Evolutionary conservation across 2,329 filamentous ascomycete genomes (phyloP).

Genomic region (Ceratocystis ficicola): DNA sequence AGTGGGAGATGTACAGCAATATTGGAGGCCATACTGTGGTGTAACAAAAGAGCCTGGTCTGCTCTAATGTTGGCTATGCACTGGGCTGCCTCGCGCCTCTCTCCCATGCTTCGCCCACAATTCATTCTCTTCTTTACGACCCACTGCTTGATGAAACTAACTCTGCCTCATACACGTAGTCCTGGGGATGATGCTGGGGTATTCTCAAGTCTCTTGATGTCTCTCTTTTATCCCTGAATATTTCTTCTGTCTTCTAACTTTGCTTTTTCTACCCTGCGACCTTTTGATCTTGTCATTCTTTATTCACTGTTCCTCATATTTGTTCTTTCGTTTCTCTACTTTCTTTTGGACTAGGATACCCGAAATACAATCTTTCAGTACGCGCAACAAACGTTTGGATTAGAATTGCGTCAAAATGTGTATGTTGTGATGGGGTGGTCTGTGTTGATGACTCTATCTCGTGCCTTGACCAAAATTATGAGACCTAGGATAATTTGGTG

Average conservation of each 20-base stretch:
- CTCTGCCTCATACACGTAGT: constrained; percentile 22
- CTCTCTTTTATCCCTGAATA: background rate
- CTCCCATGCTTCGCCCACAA: no score
- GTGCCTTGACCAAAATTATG: background rate
- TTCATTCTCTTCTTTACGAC: background rate
- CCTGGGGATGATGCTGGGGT: constrained; percentile 15
- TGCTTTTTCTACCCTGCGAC: constrained; percentile 1
- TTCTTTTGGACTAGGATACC: constrained; percentile 18
- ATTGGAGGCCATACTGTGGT: constrained; percentile 31
- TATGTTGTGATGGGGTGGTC: background rate
- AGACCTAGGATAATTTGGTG: constrained; percentile 27
- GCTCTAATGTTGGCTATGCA: no score
- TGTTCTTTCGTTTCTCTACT: constrained; percentile 10
- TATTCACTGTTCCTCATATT: background rate
- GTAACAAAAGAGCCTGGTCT: background rate
- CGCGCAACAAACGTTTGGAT: background rate
- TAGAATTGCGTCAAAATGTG: background rate
- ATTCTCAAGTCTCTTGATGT: constrained; percentile 6
- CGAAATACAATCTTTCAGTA: constrained; percentile 16
- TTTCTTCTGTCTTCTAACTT: constrained; percentile 10
- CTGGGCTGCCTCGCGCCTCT: no score
- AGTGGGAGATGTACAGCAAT: constrained; percentile 38
- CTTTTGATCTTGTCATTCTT: constrained; percentile 7
- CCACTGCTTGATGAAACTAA: background rate
- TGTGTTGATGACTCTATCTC: background rate